These are phyloP conservation scores for Porcisia deanei DNA, from an alignment of 208 protist genomes.

Conservation along the genomic window DNA sequence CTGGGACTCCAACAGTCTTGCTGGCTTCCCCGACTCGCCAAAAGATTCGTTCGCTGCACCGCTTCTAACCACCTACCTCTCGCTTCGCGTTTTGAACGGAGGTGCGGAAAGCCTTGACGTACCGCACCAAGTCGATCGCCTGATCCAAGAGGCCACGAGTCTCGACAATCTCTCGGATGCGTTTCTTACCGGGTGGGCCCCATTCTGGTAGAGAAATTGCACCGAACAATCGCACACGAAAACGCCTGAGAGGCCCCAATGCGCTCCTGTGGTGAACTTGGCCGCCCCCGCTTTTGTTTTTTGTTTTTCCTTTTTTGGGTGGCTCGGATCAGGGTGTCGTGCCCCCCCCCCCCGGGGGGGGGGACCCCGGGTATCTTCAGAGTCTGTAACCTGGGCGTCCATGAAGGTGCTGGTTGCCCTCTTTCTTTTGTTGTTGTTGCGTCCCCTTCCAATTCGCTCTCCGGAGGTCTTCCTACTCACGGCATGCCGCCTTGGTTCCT, in stretches of 20 bases:
- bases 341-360: too few species aligned
- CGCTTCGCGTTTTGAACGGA: slow-evolving; percentile 55
- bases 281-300: background rate
- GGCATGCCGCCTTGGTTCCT: too few species aligned
- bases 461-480: too few species aligned
- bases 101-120: slow-evolving; percentile 72
- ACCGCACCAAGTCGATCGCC: slow-evolving; percentile 84
- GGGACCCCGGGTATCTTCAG: background rate
- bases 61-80: slow-evolving; percentile 78
- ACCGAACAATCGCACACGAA: background rate
- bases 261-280: background rate
- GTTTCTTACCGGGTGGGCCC: slow-evolving; percentile 91
- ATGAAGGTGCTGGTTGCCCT: background rate
- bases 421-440: background rate
- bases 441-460: too few species aligned
- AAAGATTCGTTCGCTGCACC: slow-evolving; percentile 49
- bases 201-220: slow-evolving; percentile 73
- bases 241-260: background rate
- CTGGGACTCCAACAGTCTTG: slow-evolving; percentile 46
- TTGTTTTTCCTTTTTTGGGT: too few species aligned
- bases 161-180: slow-evolving; percentile 89
- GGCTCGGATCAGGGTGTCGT: too few species aligned
- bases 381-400: background rate
- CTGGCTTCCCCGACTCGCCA: slow-evolving; percentile 42
- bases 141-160: slow-evolving; percentile 90